These are phyloP conservation scores for Pyrenochaeta sp. DNA, from an alignment of 2,329 filamentous ascomycete species.

Conservation along the genomic window DNA sequence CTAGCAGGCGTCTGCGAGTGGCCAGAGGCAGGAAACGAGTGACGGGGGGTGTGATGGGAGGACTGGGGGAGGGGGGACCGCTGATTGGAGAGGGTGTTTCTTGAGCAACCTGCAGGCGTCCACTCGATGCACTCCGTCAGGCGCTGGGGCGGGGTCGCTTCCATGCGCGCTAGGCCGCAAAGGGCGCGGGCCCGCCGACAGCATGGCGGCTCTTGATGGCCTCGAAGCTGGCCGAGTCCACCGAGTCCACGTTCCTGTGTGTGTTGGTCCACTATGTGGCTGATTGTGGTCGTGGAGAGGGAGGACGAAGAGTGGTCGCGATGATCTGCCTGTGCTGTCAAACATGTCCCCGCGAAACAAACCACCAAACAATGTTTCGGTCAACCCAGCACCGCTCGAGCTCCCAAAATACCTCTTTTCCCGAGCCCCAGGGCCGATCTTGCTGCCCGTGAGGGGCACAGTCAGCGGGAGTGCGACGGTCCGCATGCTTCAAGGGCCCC, in stretches of 20 bases:
- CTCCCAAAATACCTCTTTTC: conserved; percentile 8
- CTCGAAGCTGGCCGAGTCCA: conserved; percentile 1
- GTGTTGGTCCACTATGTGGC: too few relatives aligned
- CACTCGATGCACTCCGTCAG: conserved; percentile 38
- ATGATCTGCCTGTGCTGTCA: too few relatives aligned
- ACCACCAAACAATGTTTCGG: too few relatives aligned
- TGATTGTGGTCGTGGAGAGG: background rate
- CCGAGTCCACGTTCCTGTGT: too few relatives aligned
- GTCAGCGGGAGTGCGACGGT: conserved; percentile 30
- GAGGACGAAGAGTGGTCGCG: too few relatives aligned
- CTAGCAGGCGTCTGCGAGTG: conserved; percentile 36
- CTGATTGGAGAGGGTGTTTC: conserved; percentile 43
- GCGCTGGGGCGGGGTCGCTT: conserved; percentile 43
- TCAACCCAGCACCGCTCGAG: conserved; percentile 15
- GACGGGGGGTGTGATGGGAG: conserved; percentile 35
- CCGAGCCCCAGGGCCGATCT: conserved; percentile 10
- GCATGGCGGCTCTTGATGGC: conserved; percentile 9
- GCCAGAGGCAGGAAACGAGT: conserved; percentile 23
- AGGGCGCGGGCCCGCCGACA: conserved; percentile 7
- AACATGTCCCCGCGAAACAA: too few relatives aligned
- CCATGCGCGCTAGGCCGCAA: conserved; percentile 15
- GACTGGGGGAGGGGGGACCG: conserved; percentile 16
- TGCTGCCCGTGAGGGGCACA: conserved; percentile 27
- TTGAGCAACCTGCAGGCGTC: conserved; percentile 34
- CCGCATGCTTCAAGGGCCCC: conserved; percentile 34